phyloP scores from a whole-genome alignment of 2,329 filamentous ascomycete species.

The Nemania sp. region DNA sequence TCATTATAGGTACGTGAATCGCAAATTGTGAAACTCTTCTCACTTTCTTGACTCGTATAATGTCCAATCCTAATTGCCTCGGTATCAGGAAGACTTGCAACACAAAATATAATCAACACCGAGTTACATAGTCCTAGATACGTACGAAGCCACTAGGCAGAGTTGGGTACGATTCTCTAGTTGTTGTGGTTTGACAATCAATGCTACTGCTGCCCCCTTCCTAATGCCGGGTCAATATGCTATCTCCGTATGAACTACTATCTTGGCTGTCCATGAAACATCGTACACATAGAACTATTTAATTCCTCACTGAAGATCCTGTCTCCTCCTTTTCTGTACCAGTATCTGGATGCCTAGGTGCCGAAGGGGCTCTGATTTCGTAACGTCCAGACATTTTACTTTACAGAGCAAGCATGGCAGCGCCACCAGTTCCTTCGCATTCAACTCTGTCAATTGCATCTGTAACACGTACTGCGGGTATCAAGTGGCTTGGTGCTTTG shows the following conservation, averaged over 20 bases:
- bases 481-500: slow-evolving; percentile 16
- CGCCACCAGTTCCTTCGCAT: neutral
- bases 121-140: neutral
- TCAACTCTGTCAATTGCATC: neutral
- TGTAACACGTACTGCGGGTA: neutral
- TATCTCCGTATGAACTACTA: too few relatives aligned
- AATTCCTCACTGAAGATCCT: too few relatives aligned
- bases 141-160: neutral
- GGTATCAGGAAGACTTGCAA: neutral
- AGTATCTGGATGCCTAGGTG: too few relatives aligned
- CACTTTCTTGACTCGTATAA: too few relatives aligned
- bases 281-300: too few relatives aligned
- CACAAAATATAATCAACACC: neutral
- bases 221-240: too few relatives aligned
- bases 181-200: neutral
- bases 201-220: neutral
- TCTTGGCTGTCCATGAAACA: too few relatives aligned
- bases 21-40: too few relatives aligned
- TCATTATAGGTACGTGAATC: too few relatives aligned
- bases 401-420: neutral
- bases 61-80: neutral
- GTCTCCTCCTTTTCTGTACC: too few relatives aligned
- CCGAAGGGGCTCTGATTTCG: neutral
- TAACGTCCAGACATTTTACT: neutral
- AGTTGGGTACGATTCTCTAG: neutral